These are phyloP conservation scores for Penicillium expansum DNA, from an alignment of 2,329 filamentous ascomycete genomes.

Conservation along the genomic window DNA sequence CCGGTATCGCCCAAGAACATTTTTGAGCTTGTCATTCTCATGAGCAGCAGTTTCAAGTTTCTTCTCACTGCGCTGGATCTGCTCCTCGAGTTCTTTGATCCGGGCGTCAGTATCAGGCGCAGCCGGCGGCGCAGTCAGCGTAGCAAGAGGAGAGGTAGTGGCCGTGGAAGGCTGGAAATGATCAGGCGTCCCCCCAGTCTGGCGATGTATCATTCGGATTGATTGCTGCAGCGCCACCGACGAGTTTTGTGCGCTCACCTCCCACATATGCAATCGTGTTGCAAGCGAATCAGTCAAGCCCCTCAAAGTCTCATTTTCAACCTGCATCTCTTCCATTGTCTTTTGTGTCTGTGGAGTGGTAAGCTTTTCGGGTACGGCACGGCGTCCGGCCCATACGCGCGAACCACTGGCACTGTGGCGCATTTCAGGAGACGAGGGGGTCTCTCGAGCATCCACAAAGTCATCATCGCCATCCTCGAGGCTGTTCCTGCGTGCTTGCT, in stretches of 20 bases:
- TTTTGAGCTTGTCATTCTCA: constrained; percentile 60
- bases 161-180: constrained; percentile 32
- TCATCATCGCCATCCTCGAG: constrained; percentile 73
- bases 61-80: constrained; percentile 56
- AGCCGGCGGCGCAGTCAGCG: constrained; percentile 17
- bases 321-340: constrained; percentile 79
- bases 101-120: constrained; percentile 48
- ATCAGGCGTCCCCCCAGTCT: constrained; percentile 32
- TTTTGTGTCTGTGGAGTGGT: constrained; percentile 50
- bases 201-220: constrained; percentile 52
- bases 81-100: constrained; percentile 66
- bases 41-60: constrained; percentile 63
- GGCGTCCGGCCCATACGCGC: constrained; percentile 15
- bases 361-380: constrained; percentile 27
- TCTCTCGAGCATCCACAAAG: constrained; percentile 84
- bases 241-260: constrained; percentile 84
- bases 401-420: constrained; percentile 44
- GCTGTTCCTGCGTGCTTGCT: constrained; percentile 43
- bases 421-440: constrained; percentile 51
- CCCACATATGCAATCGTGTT: constrained; percentile 86
- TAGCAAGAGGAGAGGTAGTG: constrained; percentile 25
- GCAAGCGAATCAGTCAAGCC: constrained; percentile 81
- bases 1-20: constrained; percentile 56
- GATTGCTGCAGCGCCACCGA: constrained; percentile 85
- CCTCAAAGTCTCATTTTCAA: constrained; percentile 85